Base-by-base conservation (phyloP, 2,329 filamentous ascomycete species). In the Periglandula ipomoeae region DNA sequence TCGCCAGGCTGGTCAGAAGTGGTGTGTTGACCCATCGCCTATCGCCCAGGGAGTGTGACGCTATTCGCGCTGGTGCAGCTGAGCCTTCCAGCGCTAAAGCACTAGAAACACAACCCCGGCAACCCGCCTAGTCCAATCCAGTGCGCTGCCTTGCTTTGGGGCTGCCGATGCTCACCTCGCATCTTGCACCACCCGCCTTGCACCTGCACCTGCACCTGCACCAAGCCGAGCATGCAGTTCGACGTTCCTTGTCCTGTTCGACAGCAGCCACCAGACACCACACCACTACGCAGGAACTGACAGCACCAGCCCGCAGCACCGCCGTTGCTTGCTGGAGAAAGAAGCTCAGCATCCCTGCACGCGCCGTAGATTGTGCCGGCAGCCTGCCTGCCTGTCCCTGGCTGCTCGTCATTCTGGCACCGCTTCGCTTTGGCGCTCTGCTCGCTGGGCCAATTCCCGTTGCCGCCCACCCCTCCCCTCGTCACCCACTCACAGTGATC, bases 51-150 rank as follows among this genome's bases (percentile, higher is more conserved):
- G 39, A 37, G 27, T 43, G n/a, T 44, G 39, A 37, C 40, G 39
- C 39, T 43, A 48, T 37, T 44, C 32, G 23, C 39, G 40, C 23
- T 17, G 27, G 46, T 23, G 27, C 37, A 44, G 46, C 46, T 48
- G 39, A 41, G 39, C 15, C 11, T 41, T 41, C 20, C 20, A 26
- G 23, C 39, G 23, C 20, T 42, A 27, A 9, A 11, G 39, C 39
- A 26, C n/a, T 42, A 42, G 23, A 42, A 7, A 42, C 13, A 26
- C 23, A 26, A 19, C 39, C 39, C 39, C 39, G 39, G 39, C 39
- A 26, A 42, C 39, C 39, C 22, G 15, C 39, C 11, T 4, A 8
- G 44, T 38, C 32, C 44, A 46, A 46, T 23, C 44, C 44, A 23
- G 30, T 46, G 27, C 32, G 30, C n/a, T 37, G 19, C 30, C 44